A percentile compares a stretch with the other conserved stretches of the same genome.
Evolutionary conservation across 352 stramenopile species (phyloP).

Genomic region (Pythium inflatum): DNA sequence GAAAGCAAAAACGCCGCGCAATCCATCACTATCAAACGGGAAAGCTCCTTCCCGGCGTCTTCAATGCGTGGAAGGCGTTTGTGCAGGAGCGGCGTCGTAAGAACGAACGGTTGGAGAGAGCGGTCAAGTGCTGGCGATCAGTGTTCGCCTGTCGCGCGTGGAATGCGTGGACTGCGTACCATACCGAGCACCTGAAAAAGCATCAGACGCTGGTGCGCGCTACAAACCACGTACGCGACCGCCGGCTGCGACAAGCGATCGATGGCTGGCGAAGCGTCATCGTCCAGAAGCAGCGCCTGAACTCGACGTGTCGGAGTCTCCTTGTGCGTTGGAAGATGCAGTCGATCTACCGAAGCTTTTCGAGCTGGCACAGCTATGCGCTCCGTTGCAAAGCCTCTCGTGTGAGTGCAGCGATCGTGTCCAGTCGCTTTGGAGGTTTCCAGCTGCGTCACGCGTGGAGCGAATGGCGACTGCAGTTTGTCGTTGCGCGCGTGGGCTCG

Average conservation of each 20-base stretch:
- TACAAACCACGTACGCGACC: not conserved
- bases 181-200: not conserved
- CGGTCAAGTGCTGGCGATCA: constrained; percentile 14
- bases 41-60: constrained; percentile 7
- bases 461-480: constrained; percentile 25
- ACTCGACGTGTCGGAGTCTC: constrained; percentile 23
- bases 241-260: not conserved
- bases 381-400: constrained; percentile 12
- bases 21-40: constrained; percentile 7
- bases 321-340: constrained; percentile 47
- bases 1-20: not conserved
- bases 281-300: constrained; percentile 2
- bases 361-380: constrained; percentile 20
- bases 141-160: constrained; percentile 20
- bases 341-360: constrained; percentile 46
- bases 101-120: constrained; percentile 6
- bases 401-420: constrained; percentile 10
- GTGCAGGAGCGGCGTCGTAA: not conserved
- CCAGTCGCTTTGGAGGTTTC: not conserved
- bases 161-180: constrained; percentile 13
- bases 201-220: not conserved
- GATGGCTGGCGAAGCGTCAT: not conserved
- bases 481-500: constrained; percentile 13
- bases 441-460: constrained; percentile 5
- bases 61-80: constrained; percentile 16